Percentiles rank a stretch among this genome's conserved stretches.
Conservation (phyloP, 805 yeast genomes). For the Vanderwaltozyma tropicalis region DNA sequence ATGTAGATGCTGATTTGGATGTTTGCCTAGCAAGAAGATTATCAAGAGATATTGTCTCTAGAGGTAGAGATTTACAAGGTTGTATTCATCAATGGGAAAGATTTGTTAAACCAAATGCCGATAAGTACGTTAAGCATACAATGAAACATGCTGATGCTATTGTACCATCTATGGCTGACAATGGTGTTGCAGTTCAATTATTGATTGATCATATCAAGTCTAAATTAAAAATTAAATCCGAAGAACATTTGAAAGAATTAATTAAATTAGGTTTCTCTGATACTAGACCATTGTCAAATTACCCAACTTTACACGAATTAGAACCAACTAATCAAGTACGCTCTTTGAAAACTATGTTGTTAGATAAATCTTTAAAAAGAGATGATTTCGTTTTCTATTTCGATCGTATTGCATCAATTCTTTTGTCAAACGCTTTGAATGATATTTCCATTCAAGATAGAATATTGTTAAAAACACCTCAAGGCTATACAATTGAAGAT, state of each 20-base stretch:
- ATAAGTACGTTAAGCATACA: conserved; percentile 52
- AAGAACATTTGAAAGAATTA: conserved; percentile 55
- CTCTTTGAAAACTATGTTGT: conserved; percentile 62
- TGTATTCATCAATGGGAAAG: conserved; percentile 81
- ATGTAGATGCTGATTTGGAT: conserved; percentile 90
- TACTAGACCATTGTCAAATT: conserved; percentile 9
- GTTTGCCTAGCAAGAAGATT: conserved; percentile 83
- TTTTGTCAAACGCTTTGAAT: conserved; percentile 62
- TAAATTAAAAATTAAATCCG: conserved; percentile 56
- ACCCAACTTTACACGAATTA: conserved; percentile 23
- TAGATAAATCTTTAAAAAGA: conserved; percentile 43
- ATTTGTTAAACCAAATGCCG: conserved; percentile 90
- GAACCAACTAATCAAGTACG: conserved; percentile 50
- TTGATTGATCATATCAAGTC: conserved; percentile 69
- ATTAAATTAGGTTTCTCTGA: conserved; percentile 33
- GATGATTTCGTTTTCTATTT: conserved; percentile 82
- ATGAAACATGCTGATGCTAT: conserved; percentile 72
- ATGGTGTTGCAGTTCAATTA: conserved; percentile 66
- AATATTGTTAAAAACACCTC: conserved; percentile 35
- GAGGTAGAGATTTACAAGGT: conserved; percentile 79
- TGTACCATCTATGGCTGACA: conserved; percentile 86
- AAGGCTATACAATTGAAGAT: conserved; percentile 21
- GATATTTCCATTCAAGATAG: conserved; percentile 33
- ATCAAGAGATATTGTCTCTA: conserved; percentile 71
- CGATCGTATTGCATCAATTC: conserved; percentile 64